Evolutionary conservation across 1,284 basidiomycete species (phyloP), one percentile per base, ranked within the genome.

Genomic region (Meira nashicola): DNA sequence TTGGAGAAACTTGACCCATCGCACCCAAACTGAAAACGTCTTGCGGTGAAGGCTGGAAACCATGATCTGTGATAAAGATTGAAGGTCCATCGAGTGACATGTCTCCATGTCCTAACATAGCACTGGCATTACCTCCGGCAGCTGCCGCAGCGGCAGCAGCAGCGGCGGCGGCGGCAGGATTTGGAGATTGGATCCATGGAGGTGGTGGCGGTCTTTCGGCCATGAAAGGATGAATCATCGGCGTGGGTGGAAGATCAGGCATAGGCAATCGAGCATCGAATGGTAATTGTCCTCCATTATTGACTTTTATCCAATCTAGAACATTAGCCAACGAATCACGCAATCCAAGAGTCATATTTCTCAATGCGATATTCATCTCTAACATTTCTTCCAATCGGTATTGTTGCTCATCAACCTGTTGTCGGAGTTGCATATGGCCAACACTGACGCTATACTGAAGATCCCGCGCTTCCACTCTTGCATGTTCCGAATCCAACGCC

Each of bases 401-500:
- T 39, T 70, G 67, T 67, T 69, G 62, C 62, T 71, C 70, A 52
- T 71, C 70, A 23, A 71, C 57, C 59, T 67, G 67, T 49, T 68
- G 67, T 3, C 70, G 70, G 53, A 71, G 55, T 51, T 71, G 70
- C 67, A 70, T 67, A 53, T 71, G 70, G 0, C 67, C 68, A 1
- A 71, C 65, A 28, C 65, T 66, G 55, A 71, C 66, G 57, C 68
- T 71, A 60, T 70, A 71, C 54, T 70, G 70, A 53, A 71, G 56
- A 40, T 71, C 70, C 2, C 70, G 57, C 7, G 70, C 70, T 40
- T 71, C 70, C 17, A 70, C 67, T 3, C 70, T 61, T 1, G 67
- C 70, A 44, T 71, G 70, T 40, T 71, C 70, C 28, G 68, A 70
- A 38, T 74, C 71, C 17, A 74, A 80, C 1, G 88, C 87, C 79